Conservation (phyloP, 345 rosid genomes). For the Melaleuca quinquenervia region DNA sequence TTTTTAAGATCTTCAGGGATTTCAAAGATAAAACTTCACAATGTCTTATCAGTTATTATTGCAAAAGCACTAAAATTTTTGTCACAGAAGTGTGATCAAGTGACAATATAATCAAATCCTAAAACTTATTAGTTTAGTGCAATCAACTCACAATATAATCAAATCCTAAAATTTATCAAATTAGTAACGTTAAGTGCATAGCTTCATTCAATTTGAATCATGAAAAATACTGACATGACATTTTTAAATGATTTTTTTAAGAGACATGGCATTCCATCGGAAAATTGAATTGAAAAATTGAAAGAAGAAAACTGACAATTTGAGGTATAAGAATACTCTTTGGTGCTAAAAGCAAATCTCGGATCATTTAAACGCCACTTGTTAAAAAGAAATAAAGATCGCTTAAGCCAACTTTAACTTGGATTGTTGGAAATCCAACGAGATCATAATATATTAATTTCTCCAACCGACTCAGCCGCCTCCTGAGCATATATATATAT, state of each 20-base stretch:
- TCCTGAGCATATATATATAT: too few relatives aligned
- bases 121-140: not conserved
- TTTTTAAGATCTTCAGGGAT: not conserved
- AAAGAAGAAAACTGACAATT: not conserved
- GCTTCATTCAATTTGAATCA: not conserved
- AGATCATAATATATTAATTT: too few relatives aligned
- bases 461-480: too few relatives aligned
- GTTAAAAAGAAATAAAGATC: too few relatives aligned
- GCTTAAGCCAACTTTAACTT: too few relatives aligned
- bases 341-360: too few relatives aligned
- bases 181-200: not conserved
- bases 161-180: not conserved
- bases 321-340: too few relatives aligned
- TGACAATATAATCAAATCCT: accelerated
- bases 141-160: accelerated
- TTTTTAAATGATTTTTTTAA: too few relatives aligned
- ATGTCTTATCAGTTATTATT: not conserved
- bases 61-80: not conserved
- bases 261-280: too few relatives aligned
- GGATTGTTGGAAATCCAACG: too few relatives aligned
- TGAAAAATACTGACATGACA: not conserved
- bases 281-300: too few relatives aligned
- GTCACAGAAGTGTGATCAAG: accelerated
- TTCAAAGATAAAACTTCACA: not conserved
- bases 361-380: too few relatives aligned